A percentile compares a stretch with the other conserved stretches of the same genome.
These are phyloP conservation scores for Arthrobotrys megalospora DNA, from an alignment of 2,329 filamentous ascomycete genomes.

Conservation along the genomic window DNA sequence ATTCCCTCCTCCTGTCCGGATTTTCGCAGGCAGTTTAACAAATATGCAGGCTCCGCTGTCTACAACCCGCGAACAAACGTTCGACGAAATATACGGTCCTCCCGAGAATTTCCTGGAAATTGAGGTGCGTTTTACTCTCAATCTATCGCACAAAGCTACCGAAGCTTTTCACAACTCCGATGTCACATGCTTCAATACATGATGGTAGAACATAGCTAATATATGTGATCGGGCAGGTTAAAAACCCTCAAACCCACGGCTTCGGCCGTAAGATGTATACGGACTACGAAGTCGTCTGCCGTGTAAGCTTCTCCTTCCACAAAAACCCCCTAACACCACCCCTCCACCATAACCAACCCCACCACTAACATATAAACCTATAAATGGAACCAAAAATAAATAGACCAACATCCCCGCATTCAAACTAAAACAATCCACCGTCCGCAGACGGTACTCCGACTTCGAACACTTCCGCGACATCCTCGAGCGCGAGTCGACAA, in stretches of 20 bases:
- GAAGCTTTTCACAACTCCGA: conserved; percentile 15
- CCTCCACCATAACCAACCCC: neutral
- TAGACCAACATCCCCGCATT: conserved; percentile 97
- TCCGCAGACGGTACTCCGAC: conserved; percentile 94
- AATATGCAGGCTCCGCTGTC: conserved; percentile 75
- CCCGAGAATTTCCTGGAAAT: conserved; percentile 99
- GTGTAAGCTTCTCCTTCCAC: conserved; percentile 66
- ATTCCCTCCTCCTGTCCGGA: neutral
- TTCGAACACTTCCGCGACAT: conserved; percentile 99
- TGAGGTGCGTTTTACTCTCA: conserved; percentile 75
- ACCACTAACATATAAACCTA: neutral
- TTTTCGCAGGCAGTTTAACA: conserved; percentile 3
- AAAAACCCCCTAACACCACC: neutral
- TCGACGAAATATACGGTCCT: conserved; percentile 98
- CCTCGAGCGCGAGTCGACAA: conserved; percentile 91
- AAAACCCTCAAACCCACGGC: conserved; percentile 93
- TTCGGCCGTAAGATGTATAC: conserved; percentile 98
- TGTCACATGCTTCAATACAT: conserved; percentile 3
- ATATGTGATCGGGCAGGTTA: conserved; percentile 76
- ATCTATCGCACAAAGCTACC: neutral
- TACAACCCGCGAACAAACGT: conserved; percentile 87
- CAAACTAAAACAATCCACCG: conserved; percentile 80
- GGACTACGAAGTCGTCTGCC: conserved; percentile 97
- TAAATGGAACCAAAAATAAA: neutral
- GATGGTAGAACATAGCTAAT: too few species aligned